Evolutionary conservation across 2,329 filamentous ascomycete species (phyloP).

Genomic region (Fusarium newnesense): DNA sequence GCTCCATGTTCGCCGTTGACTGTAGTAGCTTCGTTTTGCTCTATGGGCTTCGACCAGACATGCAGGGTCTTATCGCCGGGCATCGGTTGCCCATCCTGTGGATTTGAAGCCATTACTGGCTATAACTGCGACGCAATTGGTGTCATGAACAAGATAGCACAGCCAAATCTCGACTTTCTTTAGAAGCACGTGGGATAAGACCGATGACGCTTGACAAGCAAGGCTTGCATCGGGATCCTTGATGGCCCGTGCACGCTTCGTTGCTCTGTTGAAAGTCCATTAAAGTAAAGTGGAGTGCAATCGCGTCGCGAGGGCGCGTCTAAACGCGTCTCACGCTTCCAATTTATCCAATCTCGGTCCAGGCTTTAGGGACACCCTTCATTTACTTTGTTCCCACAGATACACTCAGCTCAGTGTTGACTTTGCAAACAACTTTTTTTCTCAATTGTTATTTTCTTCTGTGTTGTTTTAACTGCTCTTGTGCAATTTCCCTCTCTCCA

Average conservation of each 20-base stretch:
- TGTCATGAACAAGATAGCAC: slow-evolving; percentile 40
- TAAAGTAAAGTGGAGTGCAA: slow-evolving; percentile 44
- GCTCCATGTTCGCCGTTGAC: slow-evolving; percentile 32
- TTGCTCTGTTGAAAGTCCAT: slow-evolving; percentile 44
- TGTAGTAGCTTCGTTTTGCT: slow-evolving; percentile 35
- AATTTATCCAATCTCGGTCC: slow-evolving; percentile 43
- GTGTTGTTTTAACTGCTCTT: neutral
- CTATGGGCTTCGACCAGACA: slow-evolving; percentile 51
- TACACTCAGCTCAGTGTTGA: slow-evolving; percentile 38
- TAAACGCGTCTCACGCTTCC: slow-evolving; percentile 45
- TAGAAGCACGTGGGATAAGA: slow-evolving; percentile 38
- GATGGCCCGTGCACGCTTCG: slow-evolving; percentile 37
- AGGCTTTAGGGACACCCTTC: slow-evolving; percentile 37
- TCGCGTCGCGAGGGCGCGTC: slow-evolving; percentile 48
- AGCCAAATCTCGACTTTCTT: slow-evolving; percentile 26
- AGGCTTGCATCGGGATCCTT: slow-evolving; percentile 18
- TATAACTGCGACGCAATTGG: slow-evolving; percentile 44
- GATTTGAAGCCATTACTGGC: slow-evolving; percentile 50
- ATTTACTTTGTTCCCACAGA: slow-evolving; percentile 37
- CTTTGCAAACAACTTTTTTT: slow-evolving; percentile 24
- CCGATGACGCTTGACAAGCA: slow-evolving; percentile 43
- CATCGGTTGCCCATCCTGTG: slow-evolving; percentile 40
- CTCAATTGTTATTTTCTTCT: slow-evolving; percentile 13
- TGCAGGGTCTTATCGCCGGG: slow-evolving; percentile 49
- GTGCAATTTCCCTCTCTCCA: slow-evolving; percentile 15